phyloP scores from a whole-genome alignment of 169 alveolate species.

The Cytauxzoon felis region DNA sequence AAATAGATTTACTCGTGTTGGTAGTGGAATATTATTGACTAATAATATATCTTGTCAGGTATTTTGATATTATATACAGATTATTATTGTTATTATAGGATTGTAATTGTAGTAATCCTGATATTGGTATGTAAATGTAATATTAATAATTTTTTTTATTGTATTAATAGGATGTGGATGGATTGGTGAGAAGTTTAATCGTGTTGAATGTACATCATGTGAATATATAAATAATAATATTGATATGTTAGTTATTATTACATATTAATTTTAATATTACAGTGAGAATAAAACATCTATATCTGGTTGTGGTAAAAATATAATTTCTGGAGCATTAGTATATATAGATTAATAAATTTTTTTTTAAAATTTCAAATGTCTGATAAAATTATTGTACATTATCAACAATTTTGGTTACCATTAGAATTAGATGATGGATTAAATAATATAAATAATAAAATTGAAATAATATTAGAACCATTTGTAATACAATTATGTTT shows the following conservation, averaged over 20 bases:
- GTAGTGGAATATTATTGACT: constrained; percentile 32
- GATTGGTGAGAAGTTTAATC: constrained; percentile 52
- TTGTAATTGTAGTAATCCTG: constrained; percentile 60
- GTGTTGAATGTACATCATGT: constrained; percentile 56
- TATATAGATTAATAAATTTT: constrained; percentile 33
- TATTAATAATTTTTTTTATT: background rate
- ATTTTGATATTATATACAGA: background rate
- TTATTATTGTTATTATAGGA: constrained; percentile 14
- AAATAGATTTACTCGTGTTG: constrained; percentile 30
- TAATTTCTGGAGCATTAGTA: constrained; percentile 42
- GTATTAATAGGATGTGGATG: constrained; percentile 58
- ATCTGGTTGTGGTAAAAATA: constrained; percentile 57
- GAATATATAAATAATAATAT: constrained; percentile 5
- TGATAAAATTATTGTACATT: constrained; percentile 24
- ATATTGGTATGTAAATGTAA: constrained; percentile 44
- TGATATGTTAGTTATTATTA: constrained; percentile 12
- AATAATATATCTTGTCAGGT: constrained; percentile 55
- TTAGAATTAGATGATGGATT: background rate
- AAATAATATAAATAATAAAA: background rate
- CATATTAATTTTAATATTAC: background rate
- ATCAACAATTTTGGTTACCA: constrained; percentile 55
- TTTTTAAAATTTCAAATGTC: too few relatives aligned
- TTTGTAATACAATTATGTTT: constrained; percentile 37
- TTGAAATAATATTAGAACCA: constrained; percentile 44
- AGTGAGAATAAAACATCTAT: constrained; percentile 55